Percentiles rank a stretch among this genome's conserved stretches.
Evolutionary conservation across 495 filamentous ascomycete genomes (phyloP).

Genomic region (Aspergillus haitiensis): DNA sequence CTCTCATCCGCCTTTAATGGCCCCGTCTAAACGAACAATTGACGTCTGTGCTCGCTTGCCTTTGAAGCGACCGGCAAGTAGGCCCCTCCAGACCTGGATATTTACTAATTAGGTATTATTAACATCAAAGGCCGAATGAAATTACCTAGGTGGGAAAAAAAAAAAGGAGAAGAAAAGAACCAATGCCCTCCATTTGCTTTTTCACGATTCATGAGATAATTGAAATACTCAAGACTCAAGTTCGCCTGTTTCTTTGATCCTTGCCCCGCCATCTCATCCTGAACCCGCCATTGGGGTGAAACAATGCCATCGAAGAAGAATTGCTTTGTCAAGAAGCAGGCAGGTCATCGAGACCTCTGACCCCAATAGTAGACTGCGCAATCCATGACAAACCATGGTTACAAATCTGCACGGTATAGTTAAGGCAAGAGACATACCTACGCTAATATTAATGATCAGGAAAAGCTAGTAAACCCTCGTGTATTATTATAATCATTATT

Average conservation of each 20-base stretch:
- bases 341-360: not conserved
- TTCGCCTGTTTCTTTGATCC: too few relatives aligned
- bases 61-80: conserved; percentile 20
- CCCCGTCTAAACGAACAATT: conserved; percentile 14
- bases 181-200: too few relatives aligned
- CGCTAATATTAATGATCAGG: conserved; percentile 2
- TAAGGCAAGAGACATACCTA: not conserved
- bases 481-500: conserved; percentile 2
- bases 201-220: too few relatives aligned
- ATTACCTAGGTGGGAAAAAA: too few relatives aligned
- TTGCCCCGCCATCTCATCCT: too few relatives aligned
- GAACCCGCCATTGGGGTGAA: too few relatives aligned
- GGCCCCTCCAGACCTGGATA: not conserved
- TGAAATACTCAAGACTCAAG: too few relatives aligned
- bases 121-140: not conserved
- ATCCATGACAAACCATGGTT: conserved; percentile 20
- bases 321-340: not conserved
- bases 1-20: conserved; percentile 17
- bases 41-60: conserved; percentile 25
- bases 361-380: not conserved
- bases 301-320: not conserved
- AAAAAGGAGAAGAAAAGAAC: too few relatives aligned
- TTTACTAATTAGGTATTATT: not conserved
- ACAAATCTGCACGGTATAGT: conserved; percentile 11
- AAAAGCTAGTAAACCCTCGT: not conserved